These are phyloP conservation scores for Sarocladium oryzae DNA, from an alignment of 2,329 filamentous ascomycete species.

Conservation along the genomic window DNA sequence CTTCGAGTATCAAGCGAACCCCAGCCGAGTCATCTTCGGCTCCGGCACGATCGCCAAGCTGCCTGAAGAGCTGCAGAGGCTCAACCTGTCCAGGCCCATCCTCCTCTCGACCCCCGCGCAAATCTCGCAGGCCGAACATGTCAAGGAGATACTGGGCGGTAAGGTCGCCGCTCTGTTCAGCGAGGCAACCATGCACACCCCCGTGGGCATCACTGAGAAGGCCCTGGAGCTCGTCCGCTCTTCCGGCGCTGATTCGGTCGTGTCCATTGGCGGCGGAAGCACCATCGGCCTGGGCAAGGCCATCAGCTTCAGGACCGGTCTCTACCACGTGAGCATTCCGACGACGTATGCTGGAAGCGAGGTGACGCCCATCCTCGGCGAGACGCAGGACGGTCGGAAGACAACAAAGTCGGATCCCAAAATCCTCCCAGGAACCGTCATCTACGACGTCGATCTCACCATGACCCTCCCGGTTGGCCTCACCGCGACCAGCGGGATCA, in stretches of 20 bases:
- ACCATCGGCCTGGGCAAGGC: slow-evolving; percentile 55
- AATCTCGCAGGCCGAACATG: slow-evolving; percentile 13
- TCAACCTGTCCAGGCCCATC: slow-evolving; percentile 42
- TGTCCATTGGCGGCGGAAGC: slow-evolving; percentile 56
- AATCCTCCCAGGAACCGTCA: slow-evolving; percentile 53
- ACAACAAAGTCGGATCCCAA: slow-evolving; percentile 50
- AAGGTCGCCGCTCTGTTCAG: slow-evolving; percentile 28
- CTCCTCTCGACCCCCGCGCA: slow-evolving; percentile 46
- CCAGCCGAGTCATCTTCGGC: slow-evolving; percentile 48
- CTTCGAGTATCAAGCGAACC: slow-evolving; percentile 50
- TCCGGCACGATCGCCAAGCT: slow-evolving; percentile 44
- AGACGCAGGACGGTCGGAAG: slow-evolving; percentile 52
- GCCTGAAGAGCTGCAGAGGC: slow-evolving; percentile 33
- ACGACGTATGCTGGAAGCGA: slow-evolving; percentile 57
- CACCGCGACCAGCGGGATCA: slow-evolving; percentile 54
- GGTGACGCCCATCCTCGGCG: slow-evolving; percentile 59
- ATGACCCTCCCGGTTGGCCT: slow-evolving; percentile 47
- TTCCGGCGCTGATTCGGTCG: slow-evolving; percentile 43
- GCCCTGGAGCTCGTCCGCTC: slow-evolving; percentile 41
- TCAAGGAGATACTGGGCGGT: slow-evolving; percentile 12
- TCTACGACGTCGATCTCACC: slow-evolving; percentile 60
- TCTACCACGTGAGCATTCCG: slow-evolving; percentile 50
- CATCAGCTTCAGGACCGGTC: slow-evolving; percentile 44
- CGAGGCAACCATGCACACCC: slow-evolving; percentile 58
- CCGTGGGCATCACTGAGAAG: slow-evolving; percentile 47